phyloP scores from a whole-genome alignment of 2,329 filamentous ascomycete species.

The Sclerotinia trifoliorum region DNA sequence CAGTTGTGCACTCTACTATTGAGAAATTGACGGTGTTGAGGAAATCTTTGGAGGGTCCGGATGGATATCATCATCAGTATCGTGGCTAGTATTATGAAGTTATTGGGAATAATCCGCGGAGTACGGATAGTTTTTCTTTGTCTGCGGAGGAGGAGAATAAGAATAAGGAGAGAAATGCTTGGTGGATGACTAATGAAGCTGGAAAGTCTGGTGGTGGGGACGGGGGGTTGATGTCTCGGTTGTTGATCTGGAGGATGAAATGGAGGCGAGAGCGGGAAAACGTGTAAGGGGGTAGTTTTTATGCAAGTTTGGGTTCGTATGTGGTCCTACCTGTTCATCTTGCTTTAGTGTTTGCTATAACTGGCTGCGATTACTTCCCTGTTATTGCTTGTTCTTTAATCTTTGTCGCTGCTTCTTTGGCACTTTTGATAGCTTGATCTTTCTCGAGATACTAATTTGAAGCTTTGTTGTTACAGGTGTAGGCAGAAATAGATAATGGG shows the following conservation, averaged over 20 bases:
- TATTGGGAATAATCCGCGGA: neutral
- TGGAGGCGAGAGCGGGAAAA: neutral
- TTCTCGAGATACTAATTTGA: neutral
- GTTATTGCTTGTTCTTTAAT: neutral
- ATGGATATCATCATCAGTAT: neutral
- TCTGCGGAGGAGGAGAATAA: too few relatives aligned
- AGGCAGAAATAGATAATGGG: neutral
- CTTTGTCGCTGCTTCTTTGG: neutral
- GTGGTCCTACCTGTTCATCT: neutral
- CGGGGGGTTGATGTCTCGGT: neutral
- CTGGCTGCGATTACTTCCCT: neutral
- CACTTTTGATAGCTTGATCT: too few relatives aligned
- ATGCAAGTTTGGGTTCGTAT: rapidly evolving
- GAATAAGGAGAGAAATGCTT: too few relatives aligned
- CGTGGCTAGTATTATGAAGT: neutral
- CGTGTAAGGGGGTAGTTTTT: neutral
- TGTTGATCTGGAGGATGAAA: neutral
- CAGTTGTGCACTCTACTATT: neutral
- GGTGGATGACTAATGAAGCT: neutral
- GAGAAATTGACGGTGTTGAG: neutral
- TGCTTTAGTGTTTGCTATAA: neutral
- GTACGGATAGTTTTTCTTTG: neutral
- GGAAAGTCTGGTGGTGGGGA: neutral
- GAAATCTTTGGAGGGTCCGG: neutral
- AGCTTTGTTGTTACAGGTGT: neutral